Evolutionary conservation across 306 rosid species (phyloP), one percentile per base, ranked within the genome.

Genomic region (Vigna hirtella): DNA sequence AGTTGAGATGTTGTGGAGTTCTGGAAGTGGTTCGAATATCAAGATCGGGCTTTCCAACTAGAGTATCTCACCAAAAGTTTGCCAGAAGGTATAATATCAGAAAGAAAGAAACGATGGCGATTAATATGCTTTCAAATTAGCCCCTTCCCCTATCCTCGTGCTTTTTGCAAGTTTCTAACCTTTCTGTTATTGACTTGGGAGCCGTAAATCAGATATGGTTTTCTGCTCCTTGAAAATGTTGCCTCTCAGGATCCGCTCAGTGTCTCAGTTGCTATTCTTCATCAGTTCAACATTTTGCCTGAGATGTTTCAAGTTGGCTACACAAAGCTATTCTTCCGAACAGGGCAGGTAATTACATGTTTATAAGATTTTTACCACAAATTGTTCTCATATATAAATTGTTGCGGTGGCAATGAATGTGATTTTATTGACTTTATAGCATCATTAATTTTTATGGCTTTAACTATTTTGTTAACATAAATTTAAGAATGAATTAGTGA

Each of bases 231-330:
- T 77, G 99, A 87, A 63, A 86, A 80, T 77, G 91, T 84, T 63
- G 89, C 98, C 79, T 87, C 92, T 5, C 98, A 96, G 86, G 98
- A 96, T 80, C 97, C 99, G 45, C 96, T 96, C 12, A 87, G 97
- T 72, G 98, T 93, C 85, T 96, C 99, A 9, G 99, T 96, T 50
- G 96, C 99, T 45, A 93, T 96, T 86, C 99, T 96, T 91, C 98
- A 96, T 47, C 99, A 93, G 87, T 96, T 96, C 85, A 86, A 91
- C 86, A 93, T 96, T 78, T 85, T 90, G 87, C 97, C 98, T 14
- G 99, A 96, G 70, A 91, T 96, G 99, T 96, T 87, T 84, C 99
- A 96, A 93, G 99, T 96, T 86, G 99, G 99, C 87, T 96, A 85
- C 87, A 96, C 98, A 65, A 95, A 95, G 78, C 81, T 95, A 84